Conservation (phyloP, 1,284 basidiomycete species). For the Ustilago xerochloae region DNA sequence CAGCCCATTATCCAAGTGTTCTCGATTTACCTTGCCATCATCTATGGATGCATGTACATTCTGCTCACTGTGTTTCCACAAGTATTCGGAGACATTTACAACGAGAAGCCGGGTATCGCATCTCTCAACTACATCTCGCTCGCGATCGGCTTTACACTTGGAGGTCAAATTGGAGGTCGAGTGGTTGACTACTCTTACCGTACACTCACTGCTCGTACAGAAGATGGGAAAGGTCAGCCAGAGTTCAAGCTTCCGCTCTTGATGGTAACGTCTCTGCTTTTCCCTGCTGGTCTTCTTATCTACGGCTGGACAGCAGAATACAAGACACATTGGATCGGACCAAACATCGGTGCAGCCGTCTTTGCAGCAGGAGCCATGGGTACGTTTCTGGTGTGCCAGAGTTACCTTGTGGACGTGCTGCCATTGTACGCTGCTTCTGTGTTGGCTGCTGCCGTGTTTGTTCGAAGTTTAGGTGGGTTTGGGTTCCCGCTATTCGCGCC, state of each 20-base stretch:
- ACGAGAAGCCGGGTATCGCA: conserved; percentile 71
- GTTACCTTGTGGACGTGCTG: conserved; percentile 63
- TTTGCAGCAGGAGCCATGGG: conserved; percentile 41
- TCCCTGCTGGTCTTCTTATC: conserved; percentile 75
- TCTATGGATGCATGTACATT: conserved; percentile 70
- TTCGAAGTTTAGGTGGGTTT: conserved; percentile 65
- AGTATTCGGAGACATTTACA: conserved; percentile 73
- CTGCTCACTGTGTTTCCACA: conserved; percentile 76
- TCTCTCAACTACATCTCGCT: conserved; percentile 77
- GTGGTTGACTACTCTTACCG: conserved; percentile 74
- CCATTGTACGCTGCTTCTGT: conserved; percentile 66
- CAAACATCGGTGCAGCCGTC: conserved; percentile 70
- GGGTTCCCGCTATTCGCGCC: conserved; percentile 62
- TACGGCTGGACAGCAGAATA: conserved; percentile 76
- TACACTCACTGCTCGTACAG: conserved; percentile 71
- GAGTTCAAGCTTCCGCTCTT: conserved; percentile 71
- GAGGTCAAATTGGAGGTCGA: conserved; percentile 74
- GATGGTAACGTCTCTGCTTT: conserved; percentile 73
- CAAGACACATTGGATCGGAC: conserved; percentile 75
- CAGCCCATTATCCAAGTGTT: conserved; percentile 72
- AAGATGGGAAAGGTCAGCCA: conserved; percentile 74
- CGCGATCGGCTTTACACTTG: conserved; percentile 57
- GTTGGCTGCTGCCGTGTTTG: conserved; percentile 58
- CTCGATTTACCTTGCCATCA: conserved; percentile 71
- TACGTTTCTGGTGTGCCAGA: conserved; percentile 51